Conservation (phyloP, 1,284 basidiomycete genomes). For the Peniophora sp. region DNA sequence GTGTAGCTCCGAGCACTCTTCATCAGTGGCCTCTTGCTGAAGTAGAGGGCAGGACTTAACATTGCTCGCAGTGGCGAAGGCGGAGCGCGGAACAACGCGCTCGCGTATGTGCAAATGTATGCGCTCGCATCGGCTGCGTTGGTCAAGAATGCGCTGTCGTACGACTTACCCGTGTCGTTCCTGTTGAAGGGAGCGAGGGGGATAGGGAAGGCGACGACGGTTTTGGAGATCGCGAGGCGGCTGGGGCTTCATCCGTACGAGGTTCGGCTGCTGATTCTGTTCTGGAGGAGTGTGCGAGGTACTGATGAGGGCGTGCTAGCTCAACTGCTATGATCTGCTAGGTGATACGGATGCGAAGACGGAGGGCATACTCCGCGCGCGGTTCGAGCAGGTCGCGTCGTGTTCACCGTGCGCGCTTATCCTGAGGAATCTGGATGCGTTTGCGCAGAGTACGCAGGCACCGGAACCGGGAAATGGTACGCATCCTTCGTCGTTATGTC, state of each 20-base stretch:
- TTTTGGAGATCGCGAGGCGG: constrained; percentile 47
- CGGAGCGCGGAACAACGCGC: constrained; percentile 4
- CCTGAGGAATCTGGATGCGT: constrained; percentile 79
- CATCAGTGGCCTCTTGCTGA: not conserved
- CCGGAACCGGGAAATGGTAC: constrained; percentile 64
- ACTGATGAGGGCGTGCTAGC: constrained; percentile 31
- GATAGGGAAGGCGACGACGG: constrained; percentile 63
- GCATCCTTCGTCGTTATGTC: constrained; percentile 2
- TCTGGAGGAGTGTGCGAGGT: not conserved
- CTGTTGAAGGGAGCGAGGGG: constrained; percentile 73
- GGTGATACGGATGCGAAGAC: constrained; percentile 79
- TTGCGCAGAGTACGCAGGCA: constrained; percentile 65
- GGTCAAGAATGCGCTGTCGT: constrained; percentile 44
- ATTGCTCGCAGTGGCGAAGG: not conserved
- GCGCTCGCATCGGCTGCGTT: constrained; percentile 50
- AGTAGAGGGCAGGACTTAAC: not conserved
- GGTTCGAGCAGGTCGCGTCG: constrained; percentile 72
- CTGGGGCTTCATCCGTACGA: constrained; percentile 78
- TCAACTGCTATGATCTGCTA: constrained; percentile 82
- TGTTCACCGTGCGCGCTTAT: constrained; percentile 86
- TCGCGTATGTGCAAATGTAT: constrained; percentile 33
- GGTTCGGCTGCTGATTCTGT: constrained; percentile 35
- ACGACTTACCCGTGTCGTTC: constrained; percentile 56
- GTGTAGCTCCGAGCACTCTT: not conserved
- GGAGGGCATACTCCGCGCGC: constrained; percentile 67